Evolutionary conservation across 2,329 filamentous ascomycete genomes (phyloP).

Genomic region (Fusarium falciforme): DNA sequence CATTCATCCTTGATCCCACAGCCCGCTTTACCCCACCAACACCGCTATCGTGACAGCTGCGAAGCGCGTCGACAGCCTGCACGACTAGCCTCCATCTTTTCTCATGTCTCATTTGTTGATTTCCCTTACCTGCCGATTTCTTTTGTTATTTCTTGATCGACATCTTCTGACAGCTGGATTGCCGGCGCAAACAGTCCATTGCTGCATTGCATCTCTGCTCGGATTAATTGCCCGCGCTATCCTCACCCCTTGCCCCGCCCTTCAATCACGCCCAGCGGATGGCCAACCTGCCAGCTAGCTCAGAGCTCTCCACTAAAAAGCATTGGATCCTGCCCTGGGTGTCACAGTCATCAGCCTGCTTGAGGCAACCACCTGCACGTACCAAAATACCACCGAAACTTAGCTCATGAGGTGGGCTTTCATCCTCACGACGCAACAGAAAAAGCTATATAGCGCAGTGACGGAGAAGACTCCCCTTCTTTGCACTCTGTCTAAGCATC

Average conservation of each 20-base stretch:
- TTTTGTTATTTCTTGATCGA: background rate
- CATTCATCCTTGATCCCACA: constrained; percentile 21
- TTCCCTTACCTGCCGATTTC: background rate
- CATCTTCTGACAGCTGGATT: background rate
- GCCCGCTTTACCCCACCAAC: constrained; percentile 27
- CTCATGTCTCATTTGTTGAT: background rate
- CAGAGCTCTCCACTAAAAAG: constrained; percentile 24
- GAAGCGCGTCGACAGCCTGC: constrained; percentile 2
- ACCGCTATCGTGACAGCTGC: constrained; percentile 27
- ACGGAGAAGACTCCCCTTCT: background rate
- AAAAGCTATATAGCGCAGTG: background rate
- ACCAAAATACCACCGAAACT: constrained; percentile 8
- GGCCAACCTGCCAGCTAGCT: constrained; percentile 10
- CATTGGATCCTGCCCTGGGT: constrained; percentile 5
- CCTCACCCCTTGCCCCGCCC: constrained; percentile 42
- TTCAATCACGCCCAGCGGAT: constrained; percentile 28
- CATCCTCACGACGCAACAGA: constrained; percentile 14
- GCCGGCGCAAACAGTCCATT: background rate
- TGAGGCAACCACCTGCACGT: constrained; percentile 1
- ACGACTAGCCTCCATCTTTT: background rate
- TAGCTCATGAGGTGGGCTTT: constrained; percentile 5
- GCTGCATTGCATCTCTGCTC: background rate
- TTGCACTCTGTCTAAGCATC: background rate
- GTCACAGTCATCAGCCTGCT: constrained; percentile 6
- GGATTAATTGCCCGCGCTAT: constrained; percentile 37